Evolutionary conservation across 1,139 yeast species (phyloP), one percentile per base, ranked within the genome.

Genomic region (Lodderomyces pseudojiufengensis): DNA sequence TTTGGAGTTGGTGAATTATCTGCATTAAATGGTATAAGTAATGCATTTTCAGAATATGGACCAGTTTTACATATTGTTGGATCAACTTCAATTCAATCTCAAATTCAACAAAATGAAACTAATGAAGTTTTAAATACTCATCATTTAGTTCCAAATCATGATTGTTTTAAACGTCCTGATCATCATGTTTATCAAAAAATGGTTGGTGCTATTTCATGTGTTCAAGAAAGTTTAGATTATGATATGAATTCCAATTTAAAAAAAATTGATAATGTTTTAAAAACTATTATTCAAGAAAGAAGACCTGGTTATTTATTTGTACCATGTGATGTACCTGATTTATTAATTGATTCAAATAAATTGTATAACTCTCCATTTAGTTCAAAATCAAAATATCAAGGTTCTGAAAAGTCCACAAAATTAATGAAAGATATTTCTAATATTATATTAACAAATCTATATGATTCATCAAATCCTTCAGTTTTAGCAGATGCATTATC

Each of bases 1-100:
- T 84, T 70, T 59, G 95, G 95, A 38, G 95, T 87, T 33, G 95
- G 95, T 41, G 95, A 86, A 61, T 72, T 86, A 42, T 78, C 86
- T 38, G 95, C 95, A 10, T 59, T 86, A 46, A 87, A 86, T 61
- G 96, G 95, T 35, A 70, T 84, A 43, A 77, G 90, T 32, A 95
- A 95, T 44, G 78, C 95, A 6, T 83, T 73, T 60, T 83, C 92
- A 31, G 95, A 86, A 58, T 80, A 73, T 53, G 78, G 78, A 24
- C 95, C 95, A 9, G 70, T 86, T 21, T 67, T 87, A 41, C 95
- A 85, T 61, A 78, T 87, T 49, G 95, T 87, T 27, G 96, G 96
- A 33, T 74, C 85, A 24, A 71, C 83, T 27, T 62, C 68, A 11
- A 48, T 54, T 2, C 52, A 47, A 30, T 52, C 50, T 30, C 45